These are phyloP conservation scores for Vicia sativa DNA, from an alignment of 306 rosid genomes.

Conservation along the genomic window DNA sequence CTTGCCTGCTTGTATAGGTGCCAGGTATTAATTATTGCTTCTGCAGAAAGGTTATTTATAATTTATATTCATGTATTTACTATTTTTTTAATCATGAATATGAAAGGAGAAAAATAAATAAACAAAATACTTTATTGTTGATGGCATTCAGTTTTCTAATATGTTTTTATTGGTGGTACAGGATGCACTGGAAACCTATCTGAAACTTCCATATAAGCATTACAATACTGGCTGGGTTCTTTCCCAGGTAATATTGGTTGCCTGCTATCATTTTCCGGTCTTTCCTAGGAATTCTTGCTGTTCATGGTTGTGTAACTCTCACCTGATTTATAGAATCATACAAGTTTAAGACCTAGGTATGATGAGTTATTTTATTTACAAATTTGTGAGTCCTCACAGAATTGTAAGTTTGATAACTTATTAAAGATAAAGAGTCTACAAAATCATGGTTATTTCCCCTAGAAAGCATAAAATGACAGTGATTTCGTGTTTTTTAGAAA, in stretches of 20 bases:
- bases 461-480: not conserved
- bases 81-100: conserved; percentile 14
- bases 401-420: not conserved
- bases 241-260: conserved; percentile 72
- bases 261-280: conserved; percentile 17
- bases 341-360: not conserved
- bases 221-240: conserved; percentile 97
- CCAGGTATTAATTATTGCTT: conserved; percentile 67
- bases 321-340: not conserved
- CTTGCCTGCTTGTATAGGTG: conserved; percentile 85
- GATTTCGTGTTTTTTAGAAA: not conserved
- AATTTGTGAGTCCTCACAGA: not conserved
- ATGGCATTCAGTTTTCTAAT: conserved; percentile 39
- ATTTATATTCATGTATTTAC: conserved; percentile 23
- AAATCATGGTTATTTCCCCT: not conserved
- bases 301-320: conserved; percentile 11
- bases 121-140: conserved; percentile 28
- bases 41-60: conserved; percentile 1
- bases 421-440: not conserved
- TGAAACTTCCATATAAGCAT: conserved; percentile 88
- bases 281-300: conserved; percentile 24
- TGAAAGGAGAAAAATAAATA: conserved; percentile 12
- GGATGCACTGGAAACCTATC: conserved; percentile 89
- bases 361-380: not conserved
- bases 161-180: conserved; percentile 45